These are phyloP conservation scores for Backusella tarrabulga DNA, from an alignment of 192 early-diverging fungal species.

Conservation along the genomic window DNA sequence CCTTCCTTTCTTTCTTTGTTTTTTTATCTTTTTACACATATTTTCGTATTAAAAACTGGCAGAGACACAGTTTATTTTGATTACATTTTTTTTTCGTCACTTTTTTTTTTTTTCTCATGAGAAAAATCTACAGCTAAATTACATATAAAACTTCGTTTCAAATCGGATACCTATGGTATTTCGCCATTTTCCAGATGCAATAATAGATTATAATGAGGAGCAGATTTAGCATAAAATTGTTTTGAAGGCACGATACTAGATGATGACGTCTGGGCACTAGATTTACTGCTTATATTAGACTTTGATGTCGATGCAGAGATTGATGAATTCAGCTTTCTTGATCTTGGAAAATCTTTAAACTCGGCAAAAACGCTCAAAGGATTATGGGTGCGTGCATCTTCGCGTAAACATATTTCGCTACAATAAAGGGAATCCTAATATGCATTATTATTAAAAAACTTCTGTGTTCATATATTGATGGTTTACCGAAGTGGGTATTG, in stretches of 20 bases:
- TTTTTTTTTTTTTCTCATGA: background rate
- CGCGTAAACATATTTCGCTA: slow-evolving; percentile 24
- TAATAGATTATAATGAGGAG: background rate
- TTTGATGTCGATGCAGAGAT: background rate
- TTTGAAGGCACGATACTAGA: background rate
- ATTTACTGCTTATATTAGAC: background rate
- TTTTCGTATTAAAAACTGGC: background rate
- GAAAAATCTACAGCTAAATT: background rate
- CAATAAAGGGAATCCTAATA: slow-evolving; percentile 33
- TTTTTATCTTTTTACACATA: background rate
- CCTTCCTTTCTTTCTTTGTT: background rate
- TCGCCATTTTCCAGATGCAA: background rate
- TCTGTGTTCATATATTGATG: background rate
- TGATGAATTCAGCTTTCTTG: background rate
- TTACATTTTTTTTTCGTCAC: background rate
- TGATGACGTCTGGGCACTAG: slow-evolving; percentile 1
- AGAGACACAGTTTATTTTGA: background rate
- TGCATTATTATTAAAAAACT: background rate
- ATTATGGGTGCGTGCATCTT: slow-evolving; percentile 29
- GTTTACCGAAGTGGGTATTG: slow-evolving; percentile 5
- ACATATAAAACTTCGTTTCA: background rate
- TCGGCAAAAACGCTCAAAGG: slow-evolving; percentile 25
- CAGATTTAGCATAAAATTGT: background rate
- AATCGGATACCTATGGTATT: background rate
- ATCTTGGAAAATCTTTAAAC: slow-evolving; percentile 33